Base-by-base conservation (phyloP, 495 filamentous ascomycete genomes). In the Friedmanniomyces simplex region DNA sequence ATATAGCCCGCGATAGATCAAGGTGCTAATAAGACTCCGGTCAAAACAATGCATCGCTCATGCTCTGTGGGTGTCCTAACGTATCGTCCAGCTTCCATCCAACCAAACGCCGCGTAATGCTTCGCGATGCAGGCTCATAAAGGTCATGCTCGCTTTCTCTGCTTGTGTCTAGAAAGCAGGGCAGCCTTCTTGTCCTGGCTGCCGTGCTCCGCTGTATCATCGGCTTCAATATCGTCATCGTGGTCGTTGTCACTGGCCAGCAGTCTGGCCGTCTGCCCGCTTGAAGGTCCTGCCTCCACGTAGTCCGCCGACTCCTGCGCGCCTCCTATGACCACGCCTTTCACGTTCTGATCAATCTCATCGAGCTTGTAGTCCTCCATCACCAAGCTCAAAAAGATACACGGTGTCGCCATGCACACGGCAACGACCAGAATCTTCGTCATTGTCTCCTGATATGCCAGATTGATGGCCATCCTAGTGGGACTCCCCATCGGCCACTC, bases 401-500 rank as follows among this genome's bases (percentile, higher is more conserved):
- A 53, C 1, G 66, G 66, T 7, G 52, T 46, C 11, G 60, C 55
- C 21, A 66, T 59, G 45, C 63, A 64, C 1, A 68, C 61, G 4
- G 61, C 66, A 11, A 64, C 52, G 26, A 60, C 54, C 26, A 66
- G 42, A 1, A 66, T 52, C n/a, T 51, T 54, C 4, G 51, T 61
- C 64, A 66, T 66, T 1, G 63, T 61, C 52, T 68, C 64, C 36
- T 67, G 77, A 55, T 86, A 87, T 1, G 81, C 77, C 10, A 74
- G 70, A 41, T 83, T 79, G 59, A 88, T 85, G 10, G 82, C 84
- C 25, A 70, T 68, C 25, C 83, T 71, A 41, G 75, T 77, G 0
- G 76, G 74, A 3, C 72, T 78, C 6, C 84, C 84, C 61, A 80
- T 70, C 7, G 77, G 73, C 64, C 82, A 87, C 11, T 48, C 60